Evolutionary conservation across 108 stramenopile genomes (phyloP).

Genomic region (Conticribra guillardii): DNA sequence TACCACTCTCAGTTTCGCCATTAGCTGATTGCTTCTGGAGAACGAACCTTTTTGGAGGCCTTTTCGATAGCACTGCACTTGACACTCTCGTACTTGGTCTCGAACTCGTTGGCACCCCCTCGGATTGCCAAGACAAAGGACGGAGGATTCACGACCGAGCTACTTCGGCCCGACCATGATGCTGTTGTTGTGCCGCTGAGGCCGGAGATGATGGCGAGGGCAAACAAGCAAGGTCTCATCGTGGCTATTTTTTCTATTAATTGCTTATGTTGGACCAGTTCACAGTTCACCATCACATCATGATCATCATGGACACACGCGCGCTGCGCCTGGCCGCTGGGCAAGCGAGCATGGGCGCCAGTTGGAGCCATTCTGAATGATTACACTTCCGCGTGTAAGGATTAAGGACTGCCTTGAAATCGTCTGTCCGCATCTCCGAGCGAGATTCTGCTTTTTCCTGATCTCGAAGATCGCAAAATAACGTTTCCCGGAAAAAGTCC

Average conservation of each 20-base stretch:
- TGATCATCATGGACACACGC: no score
- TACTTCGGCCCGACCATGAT: conserved; percentile 6
- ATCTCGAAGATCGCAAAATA: no score
- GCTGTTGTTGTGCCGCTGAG: conserved; percentile 3
- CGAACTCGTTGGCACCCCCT: conserved; percentile 45
- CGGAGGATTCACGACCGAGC: conserved; percentile 19
- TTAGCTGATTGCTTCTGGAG: no score
- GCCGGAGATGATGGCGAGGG: conserved; percentile 23
- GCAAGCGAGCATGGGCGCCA: no score
- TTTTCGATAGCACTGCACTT: conserved; percentile 42
- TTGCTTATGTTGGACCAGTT: neutral
- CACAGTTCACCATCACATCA: no score
- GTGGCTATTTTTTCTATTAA: neutral
- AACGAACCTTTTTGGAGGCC: conserved; percentile 45
- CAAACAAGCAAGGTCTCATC: conserved; percentile 27
- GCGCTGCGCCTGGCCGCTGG: no score
- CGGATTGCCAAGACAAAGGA: conserved; percentile 40
- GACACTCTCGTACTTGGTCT: conserved; percentile 37
- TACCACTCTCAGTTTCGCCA: no score
- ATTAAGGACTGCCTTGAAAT: neutral
- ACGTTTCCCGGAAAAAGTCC: no score
- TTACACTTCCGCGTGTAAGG: neutral
- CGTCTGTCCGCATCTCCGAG: neutral
- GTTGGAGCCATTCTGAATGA: no score
- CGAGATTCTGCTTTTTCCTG: no score